phyloP scores from a whole-genome alignment of 2,329 filamentous ascomycete genomes.

The Colletotrichum sojae region DNA sequence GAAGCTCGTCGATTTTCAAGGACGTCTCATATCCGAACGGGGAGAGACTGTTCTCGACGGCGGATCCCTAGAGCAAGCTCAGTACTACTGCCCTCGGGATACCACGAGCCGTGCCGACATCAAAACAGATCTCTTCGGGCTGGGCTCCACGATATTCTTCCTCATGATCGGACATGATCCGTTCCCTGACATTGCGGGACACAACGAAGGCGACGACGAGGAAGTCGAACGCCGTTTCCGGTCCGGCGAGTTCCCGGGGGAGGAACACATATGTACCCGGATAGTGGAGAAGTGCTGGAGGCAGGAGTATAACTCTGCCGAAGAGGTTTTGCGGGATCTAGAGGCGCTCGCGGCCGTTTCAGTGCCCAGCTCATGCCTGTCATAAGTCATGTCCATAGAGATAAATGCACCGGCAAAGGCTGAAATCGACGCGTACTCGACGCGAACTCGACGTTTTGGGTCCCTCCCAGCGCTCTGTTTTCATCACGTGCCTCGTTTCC shows the following conservation, averaged over 20 bases:
- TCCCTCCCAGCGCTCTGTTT: too few relatives aligned
- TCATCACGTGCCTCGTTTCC: too few relatives aligned
- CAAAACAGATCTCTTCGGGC: conserved; percentile 44
- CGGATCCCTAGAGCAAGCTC: conserved; percentile 29
- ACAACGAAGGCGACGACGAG: conserved; percentile 32
- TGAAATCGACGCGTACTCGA: too few relatives aligned
- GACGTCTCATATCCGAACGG: conserved; percentile 34
- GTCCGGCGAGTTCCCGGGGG: neutral
- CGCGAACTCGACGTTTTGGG: too few relatives aligned
- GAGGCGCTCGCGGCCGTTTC: too few relatives aligned
- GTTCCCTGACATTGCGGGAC: conserved; percentile 42
- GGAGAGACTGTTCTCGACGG: conserved; percentile 37
- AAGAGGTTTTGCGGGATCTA: conserved; percentile 21
- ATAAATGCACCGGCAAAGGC: too few relatives aligned
- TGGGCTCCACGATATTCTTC: conserved; percentile 43
- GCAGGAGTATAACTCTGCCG: conserved; percentile 21
- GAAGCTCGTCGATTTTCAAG: conserved; percentile 42
- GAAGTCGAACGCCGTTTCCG: neutral
- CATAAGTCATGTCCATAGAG: too few relatives aligned
- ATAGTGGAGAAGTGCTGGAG: conserved; percentile 30
- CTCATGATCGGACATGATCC: conserved; percentile 41
- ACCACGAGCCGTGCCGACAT: conserved; percentile 23
- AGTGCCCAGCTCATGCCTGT: too few relatives aligned
- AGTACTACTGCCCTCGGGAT: conserved; percentile 41
- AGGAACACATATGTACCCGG: conserved; percentile 8